Conservation (phyloP, 202 grass and related monocot species). For the Setaria viridis region DNA sequence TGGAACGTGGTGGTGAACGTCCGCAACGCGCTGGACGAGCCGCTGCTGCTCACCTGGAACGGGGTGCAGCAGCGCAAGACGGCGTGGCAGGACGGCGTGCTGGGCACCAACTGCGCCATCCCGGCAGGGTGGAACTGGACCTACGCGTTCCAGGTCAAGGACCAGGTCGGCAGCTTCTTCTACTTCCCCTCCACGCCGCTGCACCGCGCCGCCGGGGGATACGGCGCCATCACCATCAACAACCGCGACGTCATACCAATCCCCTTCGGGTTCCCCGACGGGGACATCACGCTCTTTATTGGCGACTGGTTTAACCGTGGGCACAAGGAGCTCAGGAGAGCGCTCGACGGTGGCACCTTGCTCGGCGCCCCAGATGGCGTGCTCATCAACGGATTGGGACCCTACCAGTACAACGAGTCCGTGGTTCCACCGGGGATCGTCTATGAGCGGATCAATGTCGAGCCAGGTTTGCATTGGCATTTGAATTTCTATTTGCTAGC, state of each 20-base stretch:
- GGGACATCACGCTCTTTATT: slow-evolving; percentile 82
- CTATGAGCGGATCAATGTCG: slow-evolving; percentile 83
- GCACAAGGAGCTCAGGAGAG: slow-evolving; percentile 70
- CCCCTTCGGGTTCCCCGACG: slow-evolving; percentile 81
- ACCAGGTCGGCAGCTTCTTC: slow-evolving; percentile 96
- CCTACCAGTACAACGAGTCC: slow-evolving; percentile 74
- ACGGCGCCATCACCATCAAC: slow-evolving; percentile 79
- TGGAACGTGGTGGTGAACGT: slow-evolving; percentile 95
- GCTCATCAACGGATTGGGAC: slow-evolving; percentile 79
- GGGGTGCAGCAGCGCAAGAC: slow-evolving; percentile 80
- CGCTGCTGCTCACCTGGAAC: slow-evolving; percentile 91
- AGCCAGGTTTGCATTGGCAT: slow-evolving; percentile 55
- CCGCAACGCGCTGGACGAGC: slow-evolving; percentile 82
- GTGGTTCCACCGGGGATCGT: slow-evolving; percentile 61
- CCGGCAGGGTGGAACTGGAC: slow-evolving; percentile 93
- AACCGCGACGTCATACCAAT: slow-evolving; percentile 89
- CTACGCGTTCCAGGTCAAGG: slow-evolving; percentile 94
- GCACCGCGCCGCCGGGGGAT: slow-evolving; percentile 78
- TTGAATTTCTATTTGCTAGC: neutral
- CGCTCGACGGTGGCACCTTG: slow-evolving; percentile 57
- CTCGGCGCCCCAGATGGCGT: slow-evolving; percentile 72
- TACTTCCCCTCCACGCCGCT: slow-evolving; percentile 86
- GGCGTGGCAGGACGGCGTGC: slow-evolving; percentile 91
- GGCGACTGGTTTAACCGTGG: slow-evolving; percentile 73
- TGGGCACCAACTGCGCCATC: slow-evolving; percentile 84